Evolutionary conservation across 1,284 basidiomycete species (phyloP), one percentile per base, ranked within the genome.

Genomic region (Papiliotrema laurentii): DNA sequence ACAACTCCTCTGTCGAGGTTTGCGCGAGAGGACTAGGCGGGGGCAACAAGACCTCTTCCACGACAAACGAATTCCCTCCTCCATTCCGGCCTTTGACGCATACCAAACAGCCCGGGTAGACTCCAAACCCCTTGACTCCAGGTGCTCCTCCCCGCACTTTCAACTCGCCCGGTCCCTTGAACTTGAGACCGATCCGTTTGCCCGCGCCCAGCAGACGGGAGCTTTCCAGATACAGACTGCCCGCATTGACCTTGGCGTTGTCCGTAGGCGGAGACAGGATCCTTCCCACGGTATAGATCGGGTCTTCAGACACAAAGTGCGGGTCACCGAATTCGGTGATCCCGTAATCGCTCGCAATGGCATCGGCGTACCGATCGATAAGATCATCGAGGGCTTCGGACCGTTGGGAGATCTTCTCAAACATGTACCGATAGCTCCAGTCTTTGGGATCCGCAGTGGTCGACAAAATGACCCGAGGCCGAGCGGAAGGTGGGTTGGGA

Each of bases 81-180:
- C 91, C 92, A 69, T 97, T 97, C 62, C 82, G 81, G 0, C 96
- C 96, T 58, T 83, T 86, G n/a, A 97, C 68, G 2, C 86, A 89
- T 0, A 87, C 85, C 40, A 98, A 83, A 34, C 85, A 84, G 2
- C 96, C 96, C 0, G 92, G 90, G 66, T 93, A 98, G 27, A 98
- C 68, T 0, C 87, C 84, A 19, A 86, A 75, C 0, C 83, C 82
- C n/a, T 81, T 81, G 21, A 81, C 76, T 4, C 84, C 85, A 5
- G 80, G 71, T 4, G 75, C 73, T 0, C 80, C 81, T 19, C 84
- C 84, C 40, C 83, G 79, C 4, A 93, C 77, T 60, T 82, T 83
- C 47, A 88, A 74, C 30, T 77, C 73, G 2, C 81, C 73, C 1
- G 47, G 35, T 0, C 57, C 40, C 37, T 85, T 78, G 55, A 96